Conservation (phyloP, 352 stramenopile species). For the Globisporangium sylvaticum region DNA sequence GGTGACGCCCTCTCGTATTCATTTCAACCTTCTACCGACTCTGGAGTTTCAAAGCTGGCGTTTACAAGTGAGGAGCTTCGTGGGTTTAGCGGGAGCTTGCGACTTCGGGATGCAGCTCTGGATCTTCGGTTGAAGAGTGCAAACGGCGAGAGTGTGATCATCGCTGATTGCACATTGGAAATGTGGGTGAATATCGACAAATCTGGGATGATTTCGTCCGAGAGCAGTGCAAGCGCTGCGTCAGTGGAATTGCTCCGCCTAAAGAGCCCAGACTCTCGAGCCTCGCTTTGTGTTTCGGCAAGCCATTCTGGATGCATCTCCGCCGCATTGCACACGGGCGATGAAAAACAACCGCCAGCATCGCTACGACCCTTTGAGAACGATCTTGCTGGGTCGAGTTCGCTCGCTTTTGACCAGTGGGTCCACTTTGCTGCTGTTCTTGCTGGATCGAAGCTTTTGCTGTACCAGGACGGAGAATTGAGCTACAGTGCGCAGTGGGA, state of each 20-base stretch:
- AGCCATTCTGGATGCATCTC: background rate
- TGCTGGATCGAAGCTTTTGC: slow-evolving; percentile 24
- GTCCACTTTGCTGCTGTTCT: slow-evolving; percentile 52
- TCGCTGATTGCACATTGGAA: slow-evolving; percentile 48
- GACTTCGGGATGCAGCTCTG: slow-evolving; percentile 14
- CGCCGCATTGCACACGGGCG: background rate
- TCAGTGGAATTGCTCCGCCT: slow-evolving; percentile 28
- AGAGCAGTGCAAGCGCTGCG: background rate
- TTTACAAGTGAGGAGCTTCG: slow-evolving; percentile 17
- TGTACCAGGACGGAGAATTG: slow-evolving; percentile 43
- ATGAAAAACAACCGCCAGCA: background rate
- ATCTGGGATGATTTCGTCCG: background rate
- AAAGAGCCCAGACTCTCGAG: background rate
- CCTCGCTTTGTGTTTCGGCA: slow-evolving; percentile 16
- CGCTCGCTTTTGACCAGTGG: slow-evolving; percentile 29
- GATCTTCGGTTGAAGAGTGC: slow-evolving; percentile 18
- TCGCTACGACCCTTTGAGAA: background rate
- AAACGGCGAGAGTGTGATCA: slow-evolving; percentile 15
- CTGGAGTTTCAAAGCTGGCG: background rate
- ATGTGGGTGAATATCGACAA: slow-evolving; percentile 39
- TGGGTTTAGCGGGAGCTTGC: slow-evolving; percentile 34
- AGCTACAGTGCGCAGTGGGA: slow-evolving; percentile 1
- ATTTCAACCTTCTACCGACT: slow-evolving; percentile 17
- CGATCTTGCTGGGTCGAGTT: background rate
- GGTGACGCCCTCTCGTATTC: slow-evolving; percentile 38